Conservation (phyloP, 2,329 filamentous ascomycete species). For the Penicillium sp. region DNA sequence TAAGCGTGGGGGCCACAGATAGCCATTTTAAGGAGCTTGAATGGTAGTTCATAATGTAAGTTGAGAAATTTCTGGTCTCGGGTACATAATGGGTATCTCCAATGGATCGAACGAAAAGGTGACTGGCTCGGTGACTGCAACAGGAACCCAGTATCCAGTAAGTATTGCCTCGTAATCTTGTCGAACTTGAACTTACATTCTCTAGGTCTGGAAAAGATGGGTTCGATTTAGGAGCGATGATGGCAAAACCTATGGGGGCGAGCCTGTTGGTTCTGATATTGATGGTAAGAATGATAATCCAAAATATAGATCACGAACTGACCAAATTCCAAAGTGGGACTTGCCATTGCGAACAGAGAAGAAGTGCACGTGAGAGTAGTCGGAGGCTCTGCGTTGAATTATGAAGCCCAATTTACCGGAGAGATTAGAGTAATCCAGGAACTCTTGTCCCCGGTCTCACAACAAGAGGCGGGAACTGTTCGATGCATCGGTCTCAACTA, state of each 20-base stretch:
- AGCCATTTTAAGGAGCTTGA: constrained; percentile 7
- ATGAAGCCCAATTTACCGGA: constrained; percentile 12
- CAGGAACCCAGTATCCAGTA: constrained; percentile 6
- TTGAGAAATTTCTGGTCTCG: neutral
- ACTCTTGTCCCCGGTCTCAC: constrained; percentile 15
- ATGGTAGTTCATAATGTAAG: neutral
- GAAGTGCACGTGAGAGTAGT: constrained; percentile 10
- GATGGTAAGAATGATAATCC: constrained; percentile 7
- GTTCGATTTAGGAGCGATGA: constrained; percentile 12
- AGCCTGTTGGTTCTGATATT: constrained; percentile 11
- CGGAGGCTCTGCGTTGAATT: constrained; percentile 9
- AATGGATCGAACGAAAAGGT: constrained; percentile 1
- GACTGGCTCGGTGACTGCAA: neutral
- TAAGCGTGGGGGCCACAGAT: neutral
- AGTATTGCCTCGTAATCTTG: neutral
- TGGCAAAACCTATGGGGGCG: constrained; percentile 13
- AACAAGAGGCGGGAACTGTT: constrained; percentile 14
- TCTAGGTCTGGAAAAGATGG: constrained; percentile 18
- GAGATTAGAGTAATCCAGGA: constrained; percentile 6
- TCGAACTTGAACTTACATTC: neutral
- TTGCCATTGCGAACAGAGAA: constrained; percentile 6
- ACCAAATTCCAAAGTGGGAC: constrained; percentile 8
- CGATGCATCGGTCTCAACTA: constrained; percentile 18
- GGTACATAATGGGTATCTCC: constrained; percentile 9
- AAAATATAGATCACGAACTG: neutral